Conservation (phyloP, 139 green algal species). For the Gonium pectorale region DNA sequence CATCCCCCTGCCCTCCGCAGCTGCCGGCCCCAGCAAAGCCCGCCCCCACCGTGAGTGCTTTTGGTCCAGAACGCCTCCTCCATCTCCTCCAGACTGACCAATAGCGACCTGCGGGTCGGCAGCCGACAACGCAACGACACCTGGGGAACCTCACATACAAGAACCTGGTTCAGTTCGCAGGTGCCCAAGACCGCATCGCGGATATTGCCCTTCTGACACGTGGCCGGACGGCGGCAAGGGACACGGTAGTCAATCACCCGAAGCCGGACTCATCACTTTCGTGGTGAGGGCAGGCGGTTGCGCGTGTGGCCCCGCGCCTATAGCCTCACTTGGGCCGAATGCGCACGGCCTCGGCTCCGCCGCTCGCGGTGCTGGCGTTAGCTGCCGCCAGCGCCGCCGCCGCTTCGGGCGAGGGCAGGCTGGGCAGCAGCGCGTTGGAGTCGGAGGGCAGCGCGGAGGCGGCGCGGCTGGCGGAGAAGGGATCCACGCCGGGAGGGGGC, state of each 20-base stretch:
- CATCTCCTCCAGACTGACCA: conserved; percentile 57
- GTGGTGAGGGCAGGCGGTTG: too few species aligned
- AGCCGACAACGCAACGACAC: too few species aligned
- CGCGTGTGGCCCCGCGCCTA: too few species aligned
- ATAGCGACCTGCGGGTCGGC: conserved; percentile 31
- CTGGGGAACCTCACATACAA: too few species aligned
- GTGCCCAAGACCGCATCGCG: too few species aligned
- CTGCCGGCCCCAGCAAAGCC: neutral
- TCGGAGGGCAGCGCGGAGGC: neutral
- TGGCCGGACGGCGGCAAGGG: too few species aligned
- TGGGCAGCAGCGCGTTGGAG: neutral
- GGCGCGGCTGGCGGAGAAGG: neutral
- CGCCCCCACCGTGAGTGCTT: conserved; percentile 23
- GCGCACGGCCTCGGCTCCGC: neutral
- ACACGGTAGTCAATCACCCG: too few species aligned
- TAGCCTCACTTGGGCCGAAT: too few species aligned
- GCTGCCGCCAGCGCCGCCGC: neutral
- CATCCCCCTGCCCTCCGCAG: too few species aligned
- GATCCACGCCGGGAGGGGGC: neutral
- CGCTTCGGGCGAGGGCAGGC: neutral
- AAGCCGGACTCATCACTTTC: too few species aligned
- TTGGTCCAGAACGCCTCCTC: conserved; percentile 48
- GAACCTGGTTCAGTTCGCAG: too few species aligned
- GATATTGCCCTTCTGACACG: too few species aligned
- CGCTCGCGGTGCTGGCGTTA: conserved; percentile 5